A percentile compares a stretch with the other conserved stretches of the same genome.
Conservation (phyloP, 495 filamentous ascomycete genomes). For the Aspergillus heteromorphus region DNA sequence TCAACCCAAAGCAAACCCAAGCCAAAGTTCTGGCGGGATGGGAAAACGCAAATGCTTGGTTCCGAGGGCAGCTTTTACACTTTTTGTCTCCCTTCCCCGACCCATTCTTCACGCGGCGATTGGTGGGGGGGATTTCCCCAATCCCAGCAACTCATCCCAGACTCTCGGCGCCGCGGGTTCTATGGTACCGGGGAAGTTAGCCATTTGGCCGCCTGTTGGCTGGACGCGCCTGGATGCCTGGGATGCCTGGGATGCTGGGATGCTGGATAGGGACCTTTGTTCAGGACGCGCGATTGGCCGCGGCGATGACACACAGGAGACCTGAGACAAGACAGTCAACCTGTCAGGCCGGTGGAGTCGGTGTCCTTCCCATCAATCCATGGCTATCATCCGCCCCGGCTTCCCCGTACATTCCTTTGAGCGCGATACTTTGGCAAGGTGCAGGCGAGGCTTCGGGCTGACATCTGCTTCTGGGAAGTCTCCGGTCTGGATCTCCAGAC, state of each 20-base stretch:
- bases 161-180: not conserved
- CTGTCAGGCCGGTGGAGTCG: not conserved
- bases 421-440: not conserved
- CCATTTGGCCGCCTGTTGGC: no score
- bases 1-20: constrained; percentile 16
- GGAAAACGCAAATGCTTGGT: no score
- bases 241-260: not conserved
- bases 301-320: not conserved
- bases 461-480: not conserved
- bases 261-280: no score
- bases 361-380: no score
- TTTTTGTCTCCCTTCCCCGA: not conserved
- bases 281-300: no score
- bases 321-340: not conserved
- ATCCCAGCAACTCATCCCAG: not conserved
- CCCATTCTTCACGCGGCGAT: not conserved
- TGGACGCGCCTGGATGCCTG: no score
- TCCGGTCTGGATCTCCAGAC: no score
- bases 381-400: not conserved
- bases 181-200: not conserved
- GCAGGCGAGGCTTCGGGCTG: not conserved
- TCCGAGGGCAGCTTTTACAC: no score
- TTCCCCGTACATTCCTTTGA: not conserved
- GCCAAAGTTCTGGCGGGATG: constrained; percentile 3
- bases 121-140: not conserved